These are phyloP conservation scores for Fraxinus angustifolia DNA, from an alignment of 305 asterid species.

Conservation along the genomic window DNA sequence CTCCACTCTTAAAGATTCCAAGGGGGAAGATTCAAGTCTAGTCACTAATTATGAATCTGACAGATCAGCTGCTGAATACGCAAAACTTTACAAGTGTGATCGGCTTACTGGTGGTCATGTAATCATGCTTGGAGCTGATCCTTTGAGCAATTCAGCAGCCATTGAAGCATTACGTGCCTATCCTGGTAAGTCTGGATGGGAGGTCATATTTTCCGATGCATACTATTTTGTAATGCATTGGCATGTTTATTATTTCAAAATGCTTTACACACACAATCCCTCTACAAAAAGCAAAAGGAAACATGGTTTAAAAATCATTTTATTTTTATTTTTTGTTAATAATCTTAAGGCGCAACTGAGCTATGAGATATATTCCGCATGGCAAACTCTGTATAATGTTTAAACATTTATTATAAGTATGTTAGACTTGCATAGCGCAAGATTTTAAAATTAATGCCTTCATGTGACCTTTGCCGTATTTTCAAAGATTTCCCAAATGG, in stretches of 20 bases:
- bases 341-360: background rate
- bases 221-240: background rate
- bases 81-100: slow-evolving; percentile 72
- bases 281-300: background rate
- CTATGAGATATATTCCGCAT: background rate
- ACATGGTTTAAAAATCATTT: background rate
- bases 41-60: slow-evolving; percentile 87
- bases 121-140: slow-evolving; percentile 97
- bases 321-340: background rate
- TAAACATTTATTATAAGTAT: background rate
- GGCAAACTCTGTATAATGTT: background rate
- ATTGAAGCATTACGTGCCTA: slow-evolving; percentile 80
- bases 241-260: background rate
- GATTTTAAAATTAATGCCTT: background rate
- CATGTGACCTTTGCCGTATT: background rate
- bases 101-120: slow-evolving; percentile 89
- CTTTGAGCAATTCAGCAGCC: slow-evolving; percentile 72
- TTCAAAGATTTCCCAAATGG: background rate
- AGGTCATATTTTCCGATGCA: slow-evolving; percentile 16
- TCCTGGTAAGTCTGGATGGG: slow-evolving; percentile 56
- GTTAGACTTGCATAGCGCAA: background rate
- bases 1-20: slow-evolving; percentile 80
- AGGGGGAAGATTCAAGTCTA: slow-evolving; percentile 64
- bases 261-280: background rate
- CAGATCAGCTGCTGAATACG: slow-evolving; percentile 86